Evolutionary conservation across 1,139 yeast genomes (phyloP), one percentile per base, ranked within the genome.

Genomic region (Blastobotrys proliferans): DNA sequence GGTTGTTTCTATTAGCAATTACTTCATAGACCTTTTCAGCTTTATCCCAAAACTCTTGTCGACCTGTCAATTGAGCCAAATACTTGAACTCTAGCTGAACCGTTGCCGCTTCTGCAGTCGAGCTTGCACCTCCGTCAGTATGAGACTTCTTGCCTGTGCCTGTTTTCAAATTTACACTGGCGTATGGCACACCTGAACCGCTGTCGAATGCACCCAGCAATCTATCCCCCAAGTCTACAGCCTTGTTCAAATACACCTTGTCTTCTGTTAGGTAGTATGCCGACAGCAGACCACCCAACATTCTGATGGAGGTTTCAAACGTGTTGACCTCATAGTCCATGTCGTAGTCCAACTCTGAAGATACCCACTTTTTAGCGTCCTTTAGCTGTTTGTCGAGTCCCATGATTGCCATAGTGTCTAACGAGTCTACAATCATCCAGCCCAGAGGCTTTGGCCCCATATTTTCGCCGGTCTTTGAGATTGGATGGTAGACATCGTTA

Each of bases 41-140:
- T 44, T 76, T 72, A 47, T 79, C 75, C 96, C 97, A 90, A 61
- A 80, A 88, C 39, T 77, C 63, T 2, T 70, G 58, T 57, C 88
- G 92, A 17, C 95, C 95, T 0, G 97, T 87, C 47, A 90, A 70
- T 46, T 76, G 74, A 16, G 95, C 72, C 55, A 90, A 69, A 61
- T 87, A 88, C 61, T 87, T 88, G 68, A 90, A 81, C 61, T 90
- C 97, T 56, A 90, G 67, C 64, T 88, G 97, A 49, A 90, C 67
- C 1, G 97, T 85, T 1, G 95, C 77, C 8, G 81, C 95, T 60
- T 90, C 97, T 0, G 97, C 95, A 2, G 96, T 86, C 0, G 95
- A 83, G 11, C 90, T 72, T 3, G 84, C 80, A 11, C 85, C 94
- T 14, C 28, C 38, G 55, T 83, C 90, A 13, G 70, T 81, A 57